Evolutionary conservation across 768 basidiomycete species (phyloP).

Genomic region (Naganishia onofrii): DNA sequence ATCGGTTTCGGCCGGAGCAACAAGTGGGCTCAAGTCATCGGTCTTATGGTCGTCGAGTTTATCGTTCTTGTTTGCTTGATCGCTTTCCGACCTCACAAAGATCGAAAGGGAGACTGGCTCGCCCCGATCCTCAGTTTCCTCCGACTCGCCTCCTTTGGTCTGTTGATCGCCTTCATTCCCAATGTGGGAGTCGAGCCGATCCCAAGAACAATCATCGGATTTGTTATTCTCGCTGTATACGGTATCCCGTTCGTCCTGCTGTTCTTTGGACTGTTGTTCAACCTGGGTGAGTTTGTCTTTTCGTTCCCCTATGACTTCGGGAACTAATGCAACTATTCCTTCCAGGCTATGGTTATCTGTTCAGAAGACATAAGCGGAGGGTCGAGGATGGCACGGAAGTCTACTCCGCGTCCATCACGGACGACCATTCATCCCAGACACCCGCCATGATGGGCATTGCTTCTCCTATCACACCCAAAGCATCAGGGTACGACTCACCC

Average conservation of each 20-base stretch:
- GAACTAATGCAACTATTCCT: not conserved
- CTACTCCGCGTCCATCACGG: conserved; percentile 37
- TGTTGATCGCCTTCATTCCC: conserved; percentile 75
- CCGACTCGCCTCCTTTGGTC: conserved; percentile 66
- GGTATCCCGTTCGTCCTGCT: conserved; percentile 69
- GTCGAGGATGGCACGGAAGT: conserved; percentile 51
- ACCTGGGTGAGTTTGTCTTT: conserved; percentile 47
- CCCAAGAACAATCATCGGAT: conserved; percentile 74
- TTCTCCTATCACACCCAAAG: not conserved
- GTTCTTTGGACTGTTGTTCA: conserved; percentile 65
- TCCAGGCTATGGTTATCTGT: conserved; percentile 46
- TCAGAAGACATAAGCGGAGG: conserved; percentile 45
- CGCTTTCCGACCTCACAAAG: conserved; percentile 63
- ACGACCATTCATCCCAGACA: conserved; percentile 36
- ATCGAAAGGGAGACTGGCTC: conserved; percentile 69
- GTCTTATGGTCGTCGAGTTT: conserved; percentile 66
- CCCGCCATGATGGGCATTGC: conserved; percentile 33
- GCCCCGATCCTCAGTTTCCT: conserved; percentile 65
- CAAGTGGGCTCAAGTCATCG: conserved; percentile 68
- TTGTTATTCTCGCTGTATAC: conserved; percentile 69
- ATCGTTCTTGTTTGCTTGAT: conserved; percentile 60
- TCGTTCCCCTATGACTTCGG: not conserved
- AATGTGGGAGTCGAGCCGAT: conserved; percentile 66
- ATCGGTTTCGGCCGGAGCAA: conserved; percentile 60
- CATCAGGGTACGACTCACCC: conserved; percentile 7